Evolutionary conservation across 495 filamentous ascomycete species (phyloP), one percentile per base, ranked within the genome.

Genomic region (Clohesyomyces aquaticus): DNA sequence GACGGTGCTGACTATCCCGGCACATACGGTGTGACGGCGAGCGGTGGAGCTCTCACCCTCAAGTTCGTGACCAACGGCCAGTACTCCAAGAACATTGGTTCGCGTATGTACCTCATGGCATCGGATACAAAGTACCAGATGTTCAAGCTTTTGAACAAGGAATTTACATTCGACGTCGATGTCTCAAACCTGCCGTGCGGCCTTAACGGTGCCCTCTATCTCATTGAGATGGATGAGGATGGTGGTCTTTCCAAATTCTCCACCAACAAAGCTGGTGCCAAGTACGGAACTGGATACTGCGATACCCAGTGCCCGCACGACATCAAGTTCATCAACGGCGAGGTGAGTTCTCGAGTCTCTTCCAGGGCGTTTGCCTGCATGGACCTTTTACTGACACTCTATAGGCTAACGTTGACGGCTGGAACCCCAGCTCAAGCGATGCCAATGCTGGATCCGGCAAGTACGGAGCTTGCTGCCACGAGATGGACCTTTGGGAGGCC

Each of bases 211-310:
- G 86, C 87, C 1, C 76, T 90, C 12, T 89, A 88, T 72, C 77
- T 89, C 29, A 81, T 82, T 25, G 83, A 87, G 72, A 89, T 90
- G 85, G 67, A 77, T 25, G 63, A 66, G 2, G 77, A 81, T 27
- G 85, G 86, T 50, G 83, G 84, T 18, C 72, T 80, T 57, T 78
- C 74, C 62, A 66, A 73, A 4, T 70, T 81, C 55, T 32, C 71
- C 16, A 55, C 22, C 29, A 89, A 88, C 74, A 77, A 81, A 25
- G 85, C 83, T 3, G 86, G 87, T 27, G 84, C 86, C 12, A 71
- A 77, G 14, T 89, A 87, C 73, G 87, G 86, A 14, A 85, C 85
- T 27, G 87, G 86, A 0, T 89, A 90, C 76, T 90, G 87, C 70
- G 87, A 89, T 69, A 81, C 85, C 6, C 86, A 89, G 67, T 89